Percentiles rank a stretch among this genome's conserved stretches.
phyloP scores from a whole-genome alignment of 257 asterid genomes.

The Rubia yunnanensis region DNA sequence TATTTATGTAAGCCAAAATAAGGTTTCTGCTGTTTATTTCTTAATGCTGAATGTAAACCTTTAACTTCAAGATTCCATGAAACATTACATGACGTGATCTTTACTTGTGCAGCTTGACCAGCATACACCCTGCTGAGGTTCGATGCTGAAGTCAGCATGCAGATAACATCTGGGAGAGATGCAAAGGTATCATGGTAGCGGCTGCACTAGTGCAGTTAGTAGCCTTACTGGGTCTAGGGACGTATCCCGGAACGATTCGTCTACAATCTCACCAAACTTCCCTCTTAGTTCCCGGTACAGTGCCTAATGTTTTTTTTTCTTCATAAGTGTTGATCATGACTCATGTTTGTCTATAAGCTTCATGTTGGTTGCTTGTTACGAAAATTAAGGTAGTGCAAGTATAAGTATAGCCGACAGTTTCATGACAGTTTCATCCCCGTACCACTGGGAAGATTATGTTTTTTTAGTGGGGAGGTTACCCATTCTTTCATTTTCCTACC shows the following conservation, averaged over 20 bases:
- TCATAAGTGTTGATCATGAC: constrained; percentile 4
- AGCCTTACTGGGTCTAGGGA: constrained; percentile 75
- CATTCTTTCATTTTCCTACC: not conserved
- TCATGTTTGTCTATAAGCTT: constrained; percentile 4
- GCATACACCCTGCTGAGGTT: constrained; percentile 40
- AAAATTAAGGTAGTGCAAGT: not conserved
- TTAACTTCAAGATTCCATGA: not conserved
- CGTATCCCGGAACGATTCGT: constrained; percentile 58
- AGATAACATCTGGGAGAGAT: constrained; percentile 82
- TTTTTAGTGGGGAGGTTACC: not conserved
- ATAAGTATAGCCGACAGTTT: not conserved
- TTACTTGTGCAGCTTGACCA: constrained; percentile 25
- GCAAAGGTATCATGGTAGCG: constrained; percentile 95
- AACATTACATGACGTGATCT: not conserved
- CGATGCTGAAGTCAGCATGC: constrained; percentile 98
- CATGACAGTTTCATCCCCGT: not conserved
- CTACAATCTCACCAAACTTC: constrained; percentile 56
- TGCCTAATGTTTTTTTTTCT: constrained; percentile 6
- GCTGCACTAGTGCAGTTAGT: constrained; percentile 99
- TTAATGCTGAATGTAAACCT: not conserved
- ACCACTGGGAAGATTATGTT: not conserved
- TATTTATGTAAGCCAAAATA: not conserved
- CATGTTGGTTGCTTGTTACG: not conserved
- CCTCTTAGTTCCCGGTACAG: constrained; percentile 66
- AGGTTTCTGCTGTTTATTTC: not conserved